Base-by-base conservation (phyloP, 345 rosid genomes). In the Arabidopsis suecica region DNA sequence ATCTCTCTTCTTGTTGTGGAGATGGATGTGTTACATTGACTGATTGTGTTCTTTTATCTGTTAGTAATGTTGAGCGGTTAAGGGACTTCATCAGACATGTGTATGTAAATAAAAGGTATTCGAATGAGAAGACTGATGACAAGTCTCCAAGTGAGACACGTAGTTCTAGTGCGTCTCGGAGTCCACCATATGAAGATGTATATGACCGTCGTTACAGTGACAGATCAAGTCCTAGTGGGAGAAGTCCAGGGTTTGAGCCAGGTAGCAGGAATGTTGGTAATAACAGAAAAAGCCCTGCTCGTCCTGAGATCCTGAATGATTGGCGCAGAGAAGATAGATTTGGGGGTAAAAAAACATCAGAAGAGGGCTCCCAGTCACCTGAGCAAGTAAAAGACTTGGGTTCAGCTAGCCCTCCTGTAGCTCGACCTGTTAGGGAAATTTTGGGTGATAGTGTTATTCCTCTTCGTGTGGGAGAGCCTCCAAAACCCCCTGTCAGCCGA, bases 291-390 rank as follows among this genome's bases (percentile, higher is more conserved):
- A 67, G 81, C 22, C 81, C 81, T 53, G 61, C 78, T 34, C 97
- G 84, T 72, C 92, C 92, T 50, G 96, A 92, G 71, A 34, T 79
- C 30, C 0, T 79, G 28, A 95, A 84, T 82, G 99, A 92, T 81
- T 95, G 99, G 98, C 94, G 87, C 59, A 84, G 93, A 53, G 97
- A 92, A 49, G 96, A 90, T 77, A 95, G 97, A 83, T 95, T 92
- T 83, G 91, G 87, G 36, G 88, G 90, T 73, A 74, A n/a, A 4
- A 79, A 69, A 55, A 68, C 69, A 45, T 10, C 66, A 40, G 82
- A 73, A 38, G 81, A 78, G 83, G 77, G 48, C 33, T 59, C 77
- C 3, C 69, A 51, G 49, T 90, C 96, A 71, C 97, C 97, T 71
- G 98, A 92, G 40, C 88, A 77, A 57, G 81, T 70, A 13, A 85